Evolutionary conservation across 805 yeast species (phyloP).

Genomic region (Cyberlindnera xylosilytica): DNA sequence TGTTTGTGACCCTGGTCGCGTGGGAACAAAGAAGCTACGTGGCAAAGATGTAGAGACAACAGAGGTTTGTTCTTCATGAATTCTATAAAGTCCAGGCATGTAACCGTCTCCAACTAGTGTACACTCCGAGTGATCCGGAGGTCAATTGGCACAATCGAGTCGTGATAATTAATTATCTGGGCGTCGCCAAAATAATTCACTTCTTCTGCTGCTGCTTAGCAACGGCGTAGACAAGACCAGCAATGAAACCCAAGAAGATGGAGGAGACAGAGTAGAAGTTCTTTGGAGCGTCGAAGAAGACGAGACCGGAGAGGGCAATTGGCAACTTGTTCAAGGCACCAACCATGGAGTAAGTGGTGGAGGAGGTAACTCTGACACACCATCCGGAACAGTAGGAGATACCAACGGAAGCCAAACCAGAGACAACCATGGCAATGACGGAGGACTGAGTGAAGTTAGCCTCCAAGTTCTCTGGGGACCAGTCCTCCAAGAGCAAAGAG

Average conservation of each 20-base stretch:
- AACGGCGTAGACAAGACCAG: conserved; percentile 94
- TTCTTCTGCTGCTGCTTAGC: conserved; percentile 75
- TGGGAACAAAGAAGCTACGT: no score
- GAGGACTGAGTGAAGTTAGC: conserved; percentile 73
- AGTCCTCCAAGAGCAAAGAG: conserved; percentile 83
- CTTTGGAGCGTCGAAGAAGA: conserved; percentile 93
- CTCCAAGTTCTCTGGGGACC: conserved; percentile 79
- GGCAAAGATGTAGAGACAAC: no score
- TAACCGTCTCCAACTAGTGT: no score
- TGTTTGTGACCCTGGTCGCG: no score
- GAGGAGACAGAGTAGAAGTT: conserved; percentile 91
- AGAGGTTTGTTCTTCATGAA: no score
- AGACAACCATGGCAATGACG: conserved; percentile 77
- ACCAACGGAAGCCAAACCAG: conserved; percentile 94
- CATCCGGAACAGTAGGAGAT: conserved; percentile 98
- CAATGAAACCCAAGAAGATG: conserved; percentile 87
- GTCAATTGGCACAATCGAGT: no score
- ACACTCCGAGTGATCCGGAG: no score
- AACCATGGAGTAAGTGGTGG: conserved; percentile 98
- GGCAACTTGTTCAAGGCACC: conserved; percentile 99
- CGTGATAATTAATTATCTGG: no score
- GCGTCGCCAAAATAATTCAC: no score
- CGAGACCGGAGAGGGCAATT: conserved; percentile 89
- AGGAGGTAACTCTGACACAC: conserved; percentile 99
- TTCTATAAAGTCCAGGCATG: no score